These are phyloP conservation scores for Chamaecyparis obtusa DNA, from an alignment of 75 land plant genomes.

Conservation along the genomic window DNA sequence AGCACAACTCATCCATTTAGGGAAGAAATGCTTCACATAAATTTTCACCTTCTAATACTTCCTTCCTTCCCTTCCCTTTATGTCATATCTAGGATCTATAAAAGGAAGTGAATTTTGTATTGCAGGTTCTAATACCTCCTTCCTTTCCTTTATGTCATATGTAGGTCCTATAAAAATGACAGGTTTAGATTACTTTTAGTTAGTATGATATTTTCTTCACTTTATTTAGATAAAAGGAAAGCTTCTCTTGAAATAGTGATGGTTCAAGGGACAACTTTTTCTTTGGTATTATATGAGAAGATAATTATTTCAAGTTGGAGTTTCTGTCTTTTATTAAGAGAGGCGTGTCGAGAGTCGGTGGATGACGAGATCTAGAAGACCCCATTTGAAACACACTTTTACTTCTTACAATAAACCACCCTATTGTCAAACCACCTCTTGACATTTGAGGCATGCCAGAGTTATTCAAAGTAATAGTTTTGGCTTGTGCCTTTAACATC, in stretches of 20 bases:
- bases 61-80: neutral
- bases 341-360: neutral
- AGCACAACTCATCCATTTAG: neutral
- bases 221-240: neutral
- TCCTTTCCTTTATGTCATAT: neutral
- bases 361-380: neutral
- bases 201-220: neutral
- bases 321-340: neutral
- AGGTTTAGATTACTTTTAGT: neutral
- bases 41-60: neutral
- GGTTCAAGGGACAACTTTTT: neutral
- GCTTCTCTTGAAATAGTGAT: neutral
- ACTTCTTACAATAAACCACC: neutral
- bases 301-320: neutral
- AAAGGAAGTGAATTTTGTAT: no score
- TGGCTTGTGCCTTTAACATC: neutral
- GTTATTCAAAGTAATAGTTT: neutral
- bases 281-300: neutral
- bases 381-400: neutral
- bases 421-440: constrained; percentile 18
- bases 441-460: constrained; percentile 46
- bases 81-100: neutral
- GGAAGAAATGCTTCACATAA: neutral
- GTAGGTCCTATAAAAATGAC: neutral
- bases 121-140: neutral